Evolutionary conservation across 1,139 yeast genomes (phyloP).

Genomic region (Hyphopichia buzzinii): DNA sequence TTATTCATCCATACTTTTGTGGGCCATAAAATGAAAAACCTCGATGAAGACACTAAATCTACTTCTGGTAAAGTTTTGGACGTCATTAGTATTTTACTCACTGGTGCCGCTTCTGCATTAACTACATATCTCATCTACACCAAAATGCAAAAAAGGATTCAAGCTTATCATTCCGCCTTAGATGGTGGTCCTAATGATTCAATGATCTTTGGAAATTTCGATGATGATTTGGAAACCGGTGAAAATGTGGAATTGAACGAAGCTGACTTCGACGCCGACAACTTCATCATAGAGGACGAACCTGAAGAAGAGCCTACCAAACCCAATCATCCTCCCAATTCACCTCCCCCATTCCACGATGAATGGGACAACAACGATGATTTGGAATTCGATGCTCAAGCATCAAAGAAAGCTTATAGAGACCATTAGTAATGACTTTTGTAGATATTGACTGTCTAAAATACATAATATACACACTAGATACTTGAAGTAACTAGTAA

Average conservation of each 20-base stretch:
- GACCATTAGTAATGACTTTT: not conserved
- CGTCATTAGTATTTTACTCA: conserved; percentile 56
- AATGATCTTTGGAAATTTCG: conserved; percentile 43
- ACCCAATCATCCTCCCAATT: not conserved
- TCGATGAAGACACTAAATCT: conserved; percentile 60
- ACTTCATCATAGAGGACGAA: conserved; percentile 36
- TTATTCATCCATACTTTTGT: conserved; percentile 72
- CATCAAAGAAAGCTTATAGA: not conserved
- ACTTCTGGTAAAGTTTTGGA: conserved; percentile 57
- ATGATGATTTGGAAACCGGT: conserved; percentile 29
- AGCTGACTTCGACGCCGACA: conserved; percentile 36
- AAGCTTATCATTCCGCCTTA: conserved; percentile 23
- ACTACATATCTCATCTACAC: conserved; percentile 74
- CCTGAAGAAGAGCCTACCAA: conserved; percentile 11
- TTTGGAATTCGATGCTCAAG: not conserved
- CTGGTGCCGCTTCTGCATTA: conserved; percentile 53
- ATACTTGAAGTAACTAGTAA: too few species aligned
- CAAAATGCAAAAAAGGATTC: conserved; percentile 50
- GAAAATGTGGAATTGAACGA: conserved; percentile 33
- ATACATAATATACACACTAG: conserved; percentile 1
- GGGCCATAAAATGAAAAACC: conserved; percentile 70
- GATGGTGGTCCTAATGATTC: conserved; percentile 22
- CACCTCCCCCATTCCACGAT: not conserved
- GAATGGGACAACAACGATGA: not conserved
- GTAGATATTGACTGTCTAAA: not conserved